Percentiles rank a stretch among this genome's conserved stretches.
phyloP scores from a whole-genome alignment of 2,329 filamentous ascomycete genomes.

The Clarireedia hainanense region DNA sequence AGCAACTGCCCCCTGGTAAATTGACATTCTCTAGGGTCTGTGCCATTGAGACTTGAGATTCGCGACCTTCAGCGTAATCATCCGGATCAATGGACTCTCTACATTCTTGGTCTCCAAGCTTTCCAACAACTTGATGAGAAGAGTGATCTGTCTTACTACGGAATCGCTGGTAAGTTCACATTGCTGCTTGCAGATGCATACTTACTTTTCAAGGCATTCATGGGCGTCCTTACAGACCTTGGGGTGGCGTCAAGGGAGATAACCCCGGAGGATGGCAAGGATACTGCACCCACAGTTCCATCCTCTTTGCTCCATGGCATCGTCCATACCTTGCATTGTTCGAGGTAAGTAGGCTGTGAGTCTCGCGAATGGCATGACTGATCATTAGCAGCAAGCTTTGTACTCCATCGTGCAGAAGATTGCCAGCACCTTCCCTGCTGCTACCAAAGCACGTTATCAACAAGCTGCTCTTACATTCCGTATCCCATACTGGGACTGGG shows the following conservation, averaged over 20 bases:
- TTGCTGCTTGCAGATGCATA: constrained; percentile 27
- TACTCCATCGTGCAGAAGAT: constrained; percentile 37
- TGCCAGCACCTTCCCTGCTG: constrained; percentile 40
- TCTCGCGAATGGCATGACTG: background rate
- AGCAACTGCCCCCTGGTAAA: background rate
- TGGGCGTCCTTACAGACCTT: constrained; percentile 58
- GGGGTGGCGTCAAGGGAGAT: constrained; percentile 45
- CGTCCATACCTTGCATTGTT: constrained; percentile 65
- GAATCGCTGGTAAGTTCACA: constrained; percentile 54
- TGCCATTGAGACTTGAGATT: constrained; percentile 54
- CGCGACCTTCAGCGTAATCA: constrained; percentile 52
- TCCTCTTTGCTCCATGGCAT: constrained; percentile 77
- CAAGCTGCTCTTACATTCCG: constrained; percentile 34
- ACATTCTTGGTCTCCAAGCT: constrained; percentile 59
- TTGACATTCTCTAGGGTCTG: constrained; percentile 14
- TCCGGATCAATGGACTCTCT: constrained; percentile 65
- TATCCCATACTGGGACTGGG: constrained; percentile 43
- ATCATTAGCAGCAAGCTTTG: constrained; percentile 42
- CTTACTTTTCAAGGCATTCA: constrained; percentile 52
- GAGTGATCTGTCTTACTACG: constrained; percentile 65
- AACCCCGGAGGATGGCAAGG: constrained; percentile 18
- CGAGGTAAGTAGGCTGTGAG: constrained; percentile 36
- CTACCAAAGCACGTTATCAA: constrained; percentile 39
- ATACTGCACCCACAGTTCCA: constrained; percentile 70
- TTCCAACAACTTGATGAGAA: constrained; percentile 64